phyloP scores from a whole-genome alignment of 495 filamentous ascomycete species.

The Wilcoxina mikolae region DNA sequence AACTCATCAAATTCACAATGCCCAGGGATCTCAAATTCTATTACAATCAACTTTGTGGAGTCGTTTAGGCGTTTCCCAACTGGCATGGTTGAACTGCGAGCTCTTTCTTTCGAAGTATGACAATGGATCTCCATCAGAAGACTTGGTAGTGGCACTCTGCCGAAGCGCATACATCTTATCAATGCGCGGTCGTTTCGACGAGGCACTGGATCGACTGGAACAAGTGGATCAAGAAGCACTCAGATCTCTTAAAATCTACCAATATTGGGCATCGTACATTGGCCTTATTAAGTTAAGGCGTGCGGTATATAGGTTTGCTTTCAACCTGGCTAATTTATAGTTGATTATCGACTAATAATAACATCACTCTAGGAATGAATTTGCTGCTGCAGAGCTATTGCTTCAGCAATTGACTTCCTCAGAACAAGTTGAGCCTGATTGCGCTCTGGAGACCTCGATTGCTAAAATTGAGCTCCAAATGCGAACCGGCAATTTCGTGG shows the following conservation, averaged over 20 bases:
- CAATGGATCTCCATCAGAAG: constrained; percentile 51
- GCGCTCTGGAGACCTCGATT: constrained; percentile 52
- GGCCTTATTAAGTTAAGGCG: constrained; percentile 56
- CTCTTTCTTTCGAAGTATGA: constrained; percentile 63
- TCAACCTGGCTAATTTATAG: not conserved
- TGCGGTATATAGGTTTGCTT: constrained; percentile 46
- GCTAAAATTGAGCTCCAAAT: constrained; percentile 57
- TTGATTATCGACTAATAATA: constrained; percentile 6
- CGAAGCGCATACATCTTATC: constrained; percentile 42
- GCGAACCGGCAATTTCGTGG: constrained; percentile 41
- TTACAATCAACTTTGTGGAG: constrained; percentile 59
- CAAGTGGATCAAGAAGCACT: constrained; percentile 49
- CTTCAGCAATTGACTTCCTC: constrained; percentile 46
- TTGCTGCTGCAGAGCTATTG: constrained; percentile 51
- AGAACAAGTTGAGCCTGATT: constrained; percentile 46
- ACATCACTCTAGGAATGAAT: constrained; percentile 39
- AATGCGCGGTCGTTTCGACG: constrained; percentile 55
- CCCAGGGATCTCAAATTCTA: constrained; percentile 57
- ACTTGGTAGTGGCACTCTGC: constrained; percentile 55
- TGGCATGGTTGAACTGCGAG: constrained; percentile 56
- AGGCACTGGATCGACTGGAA: constrained; percentile 52
- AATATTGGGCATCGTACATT: constrained; percentile 62
- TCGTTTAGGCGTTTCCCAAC: constrained; percentile 52
- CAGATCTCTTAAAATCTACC: constrained; percentile 61
- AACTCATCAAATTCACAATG: constrained; percentile 54